phyloP scores from a whole-genome alignment of 805 yeast species.

The Huiozyma sinensis region DNA sequence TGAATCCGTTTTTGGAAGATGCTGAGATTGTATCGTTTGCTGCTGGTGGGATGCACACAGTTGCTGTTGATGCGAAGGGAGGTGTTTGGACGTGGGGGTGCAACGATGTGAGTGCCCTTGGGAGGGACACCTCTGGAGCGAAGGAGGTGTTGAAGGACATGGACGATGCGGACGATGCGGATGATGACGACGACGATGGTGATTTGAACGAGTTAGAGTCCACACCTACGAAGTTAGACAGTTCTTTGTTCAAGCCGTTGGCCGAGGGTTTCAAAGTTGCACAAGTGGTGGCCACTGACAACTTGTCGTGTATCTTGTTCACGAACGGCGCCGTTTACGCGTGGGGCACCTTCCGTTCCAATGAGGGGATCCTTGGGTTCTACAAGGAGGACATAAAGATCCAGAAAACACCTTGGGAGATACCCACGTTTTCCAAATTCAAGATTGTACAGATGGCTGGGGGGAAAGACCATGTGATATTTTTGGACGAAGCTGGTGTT shows the following conservation, averaged over 20 bases:
- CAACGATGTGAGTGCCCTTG: conserved; percentile 84
- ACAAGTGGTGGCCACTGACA: conserved; percentile 86
- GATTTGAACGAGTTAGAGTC: conserved; percentile 83
- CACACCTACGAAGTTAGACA: conserved; percentile 62
- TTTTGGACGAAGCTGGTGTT: conserved; percentile 71
- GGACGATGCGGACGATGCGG: conserved; percentile 48
- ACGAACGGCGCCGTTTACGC: conserved; percentile 85
- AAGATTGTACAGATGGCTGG: conserved; percentile 75
- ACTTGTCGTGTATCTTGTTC: conserved; percentile 69
- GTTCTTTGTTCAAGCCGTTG: conserved; percentile 53
- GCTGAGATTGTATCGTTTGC: conserved; percentile 75
- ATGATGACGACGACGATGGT: conserved; percentile 59
- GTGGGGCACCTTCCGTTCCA: conserved; percentile 95
- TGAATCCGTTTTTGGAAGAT: conserved; percentile 64
- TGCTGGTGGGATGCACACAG: conserved; percentile 91
- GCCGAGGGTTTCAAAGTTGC: conserved; percentile 44
- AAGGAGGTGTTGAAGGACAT: conserved; percentile 58
- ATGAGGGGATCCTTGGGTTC: conserved; percentile 78
- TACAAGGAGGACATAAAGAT: conserved; percentile 53
- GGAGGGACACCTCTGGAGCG: conserved; percentile 67
- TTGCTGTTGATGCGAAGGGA: conserved; percentile 70
- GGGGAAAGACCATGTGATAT: conserved; percentile 88
- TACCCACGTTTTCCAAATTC: conserved; percentile 37
- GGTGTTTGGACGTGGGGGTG: conserved; percentile 98
- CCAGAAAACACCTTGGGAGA: conserved; percentile 59